Conservation (phyloP, 805 yeast genomes). For the Clavispora santaluciae region DNA sequence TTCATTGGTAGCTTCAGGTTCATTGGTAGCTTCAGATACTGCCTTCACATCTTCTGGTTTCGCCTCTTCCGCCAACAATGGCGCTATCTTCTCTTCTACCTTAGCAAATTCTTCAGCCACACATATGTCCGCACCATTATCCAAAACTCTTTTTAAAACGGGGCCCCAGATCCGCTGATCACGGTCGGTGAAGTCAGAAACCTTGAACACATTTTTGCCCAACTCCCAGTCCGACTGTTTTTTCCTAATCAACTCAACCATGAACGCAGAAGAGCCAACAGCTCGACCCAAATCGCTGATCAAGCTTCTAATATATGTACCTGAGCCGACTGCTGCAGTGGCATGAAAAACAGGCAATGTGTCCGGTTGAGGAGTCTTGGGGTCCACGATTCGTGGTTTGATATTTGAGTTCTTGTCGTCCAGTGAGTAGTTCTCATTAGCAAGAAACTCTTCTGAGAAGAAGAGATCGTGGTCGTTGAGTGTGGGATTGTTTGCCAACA, state of each 20-base stretch:
- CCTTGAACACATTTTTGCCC: constrained; percentile 59
- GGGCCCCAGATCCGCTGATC: constrained; percentile 67
- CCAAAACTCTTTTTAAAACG: constrained; percentile 53
- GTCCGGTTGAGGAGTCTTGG: constrained; percentile 36
- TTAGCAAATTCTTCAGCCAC: constrained; percentile 21
- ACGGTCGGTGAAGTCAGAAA: constrained; percentile 55
- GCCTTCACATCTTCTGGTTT: neutral
- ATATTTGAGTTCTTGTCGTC: constrained; percentile 35
- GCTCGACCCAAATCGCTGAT: constrained; percentile 86
- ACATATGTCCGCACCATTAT: constrained; percentile 23
- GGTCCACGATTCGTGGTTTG: constrained; percentile 34
- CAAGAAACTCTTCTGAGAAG: constrained; percentile 52
- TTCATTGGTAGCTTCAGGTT: neutral
- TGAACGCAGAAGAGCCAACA: constrained; percentile 74
- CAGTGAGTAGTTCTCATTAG: constrained; percentile 26
- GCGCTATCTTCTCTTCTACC: constrained; percentile 1
- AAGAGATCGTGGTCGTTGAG: constrained; percentile 59
- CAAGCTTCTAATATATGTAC: constrained; percentile 88
- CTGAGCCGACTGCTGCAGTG: constrained; percentile 80
- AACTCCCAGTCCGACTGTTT: constrained; percentile 85
- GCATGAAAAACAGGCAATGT: constrained; percentile 70
- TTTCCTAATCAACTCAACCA: constrained; percentile 74
- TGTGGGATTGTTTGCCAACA: constrained; percentile 47
- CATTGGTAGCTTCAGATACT: neutral
- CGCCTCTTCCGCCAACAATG: constrained; percentile 5